A percentile compares a stretch with the other conserved stretches of the same genome.
Conservation (phyloP, 2,329 filamentous ascomycete genomes). For the Penicillium sp. region DNA sequence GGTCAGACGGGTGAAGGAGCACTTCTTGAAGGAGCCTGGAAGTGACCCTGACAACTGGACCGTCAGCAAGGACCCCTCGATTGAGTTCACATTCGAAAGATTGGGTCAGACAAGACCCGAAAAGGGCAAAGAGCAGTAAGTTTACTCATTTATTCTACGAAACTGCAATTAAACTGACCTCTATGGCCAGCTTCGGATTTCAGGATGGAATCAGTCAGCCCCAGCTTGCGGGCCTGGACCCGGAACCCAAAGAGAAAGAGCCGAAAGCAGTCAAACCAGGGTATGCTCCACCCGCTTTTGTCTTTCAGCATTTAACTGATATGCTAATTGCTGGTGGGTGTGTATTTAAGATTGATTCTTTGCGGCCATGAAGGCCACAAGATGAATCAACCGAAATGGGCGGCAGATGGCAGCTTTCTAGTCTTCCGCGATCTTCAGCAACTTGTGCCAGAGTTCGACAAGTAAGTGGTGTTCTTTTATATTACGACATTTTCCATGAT, state of each 20-base stretch:
- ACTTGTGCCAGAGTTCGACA: conserved; percentile 44
- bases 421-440: conserved; percentile 45
- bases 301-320: background rate
- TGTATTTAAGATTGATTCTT: conserved; percentile 32
- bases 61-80: background rate
- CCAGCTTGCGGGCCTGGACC: conserved; percentile 31
- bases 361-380: conserved; percentile 40
- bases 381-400: conserved; percentile 32
- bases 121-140: conserved; percentile 18
- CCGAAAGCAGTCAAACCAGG: conserved; percentile 19
- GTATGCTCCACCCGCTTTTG: conserved; percentile 11
- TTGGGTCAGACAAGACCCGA: conserved; percentile 3
- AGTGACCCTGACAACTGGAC: background rate
- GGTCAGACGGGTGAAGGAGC: background rate
- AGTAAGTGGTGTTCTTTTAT: conserved; percentile 8
- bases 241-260: conserved; percentile 3
- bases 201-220: conserved; percentile 44
- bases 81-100: background rate
- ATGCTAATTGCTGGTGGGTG: conserved; percentile 6
- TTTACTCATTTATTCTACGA: background rate
- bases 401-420: conserved; percentile 44
- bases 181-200: conserved; percentile 40
- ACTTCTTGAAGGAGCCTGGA: background rate
- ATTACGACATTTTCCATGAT: background rate
- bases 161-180: background rate